Evolutionary conservation across 208 protist species (phyloP).

Genomic region (Tetramitus jugosus): DNA sequence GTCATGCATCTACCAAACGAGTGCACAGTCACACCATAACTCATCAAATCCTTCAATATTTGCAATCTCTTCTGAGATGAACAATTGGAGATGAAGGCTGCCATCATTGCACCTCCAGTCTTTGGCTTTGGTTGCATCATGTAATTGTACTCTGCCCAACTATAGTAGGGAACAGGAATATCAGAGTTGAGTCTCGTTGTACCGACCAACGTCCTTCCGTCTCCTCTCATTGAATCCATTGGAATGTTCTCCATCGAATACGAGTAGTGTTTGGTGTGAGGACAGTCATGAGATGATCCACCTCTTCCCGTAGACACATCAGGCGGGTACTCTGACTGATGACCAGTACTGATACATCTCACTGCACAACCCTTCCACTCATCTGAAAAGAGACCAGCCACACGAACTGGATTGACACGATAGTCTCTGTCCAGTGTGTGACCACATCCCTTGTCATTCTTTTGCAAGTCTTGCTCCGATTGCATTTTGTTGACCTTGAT

Average conservation of each 20-base stretch:
- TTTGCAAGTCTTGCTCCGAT: too few relatives aligned
- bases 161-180: neutral
- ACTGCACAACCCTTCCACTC: neutral
- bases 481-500: too few relatives aligned
- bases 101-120: neutral
- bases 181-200: neutral
- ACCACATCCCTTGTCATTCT: too few relatives aligned
- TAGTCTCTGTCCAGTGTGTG: neutral
- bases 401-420: neutral
- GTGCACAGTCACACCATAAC: neutral
- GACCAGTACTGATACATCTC: neutral
- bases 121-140: neutral
- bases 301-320: neutral
- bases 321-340: neutral
- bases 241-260: neutral
- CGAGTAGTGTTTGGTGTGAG: neutral
- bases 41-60: neutral
- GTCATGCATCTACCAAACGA: neutral
- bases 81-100: slow-evolving; percentile 15
- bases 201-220: neutral
- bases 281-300: neutral
- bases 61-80: neutral
- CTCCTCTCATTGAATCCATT: too few relatives aligned
- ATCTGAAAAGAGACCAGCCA: neutral
- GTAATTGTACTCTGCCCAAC: neutral